These are phyloP conservation scores for Rhizophlyctis rosea DNA, from an alignment of 192 early-diverging fungal genomes.

Conservation along the genomic window DNA sequence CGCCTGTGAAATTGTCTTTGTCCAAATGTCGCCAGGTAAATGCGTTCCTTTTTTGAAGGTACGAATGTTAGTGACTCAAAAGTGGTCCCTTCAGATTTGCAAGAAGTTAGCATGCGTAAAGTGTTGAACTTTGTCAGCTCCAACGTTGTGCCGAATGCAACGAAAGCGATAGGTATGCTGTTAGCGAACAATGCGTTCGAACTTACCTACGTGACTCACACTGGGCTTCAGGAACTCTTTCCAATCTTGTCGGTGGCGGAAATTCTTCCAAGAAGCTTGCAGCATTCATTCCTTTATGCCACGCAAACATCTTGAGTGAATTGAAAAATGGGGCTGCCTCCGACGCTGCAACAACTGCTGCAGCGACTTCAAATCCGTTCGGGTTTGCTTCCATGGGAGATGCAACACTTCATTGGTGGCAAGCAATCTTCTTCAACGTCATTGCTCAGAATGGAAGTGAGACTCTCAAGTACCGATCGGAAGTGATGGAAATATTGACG, in stretches of 20 bases:
- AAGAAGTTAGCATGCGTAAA: slow-evolving; percentile 57
- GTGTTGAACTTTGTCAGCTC: slow-evolving; percentile 58
- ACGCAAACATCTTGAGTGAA: slow-evolving; percentile 56
- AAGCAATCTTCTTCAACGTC: slow-evolving; percentile 58
- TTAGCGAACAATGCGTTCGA: no score
- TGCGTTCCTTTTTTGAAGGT: no score
- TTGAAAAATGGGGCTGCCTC: slow-evolving; percentile 63
- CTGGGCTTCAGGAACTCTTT: no score
- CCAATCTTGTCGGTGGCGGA: no score
- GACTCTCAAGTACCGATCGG: slow-evolving; percentile 46
- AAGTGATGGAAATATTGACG: slow-evolving; percentile 36
- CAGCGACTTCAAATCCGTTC: slow-evolving; percentile 36
- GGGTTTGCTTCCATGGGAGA: slow-evolving; percentile 55
- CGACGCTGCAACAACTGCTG: slow-evolving; percentile 34
- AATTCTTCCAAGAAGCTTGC: no score
- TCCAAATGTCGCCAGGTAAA: slow-evolving; percentile 64
- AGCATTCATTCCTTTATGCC: slow-evolving; percentile 58
- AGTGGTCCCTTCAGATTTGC: no score
- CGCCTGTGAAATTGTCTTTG: slow-evolving; percentile 65
- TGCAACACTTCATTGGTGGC: slow-evolving; percentile 75
- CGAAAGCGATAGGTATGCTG: slow-evolving; percentile 57
- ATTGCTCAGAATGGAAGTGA: slow-evolving; percentile 45
- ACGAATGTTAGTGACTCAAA: no score
- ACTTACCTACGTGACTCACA: no score
- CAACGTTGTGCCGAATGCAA: slow-evolving; percentile 65